phyloP scores from a whole-genome alignment of 495 filamentous ascomycete species.

The Antarctomyces pellizariae region DNA sequence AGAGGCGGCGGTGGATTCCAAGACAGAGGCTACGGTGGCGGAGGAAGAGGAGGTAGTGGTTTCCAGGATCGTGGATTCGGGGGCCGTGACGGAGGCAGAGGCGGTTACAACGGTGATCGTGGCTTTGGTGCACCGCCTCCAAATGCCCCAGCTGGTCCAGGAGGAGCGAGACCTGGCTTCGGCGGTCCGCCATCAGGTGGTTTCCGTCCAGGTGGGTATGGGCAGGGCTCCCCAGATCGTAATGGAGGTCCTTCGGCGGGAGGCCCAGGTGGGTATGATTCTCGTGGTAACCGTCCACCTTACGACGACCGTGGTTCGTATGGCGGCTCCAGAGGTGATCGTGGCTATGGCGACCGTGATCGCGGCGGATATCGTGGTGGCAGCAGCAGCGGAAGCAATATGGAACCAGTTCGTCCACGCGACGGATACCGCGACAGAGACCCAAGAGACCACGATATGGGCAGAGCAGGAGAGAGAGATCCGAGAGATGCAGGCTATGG shows the following conservation, averaged over 20 bases:
- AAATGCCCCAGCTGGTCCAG: conserved; percentile 62
- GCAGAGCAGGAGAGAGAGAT: conserved; percentile 21
- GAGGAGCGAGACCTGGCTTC: conserved; percentile 26
- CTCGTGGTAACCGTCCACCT: conserved; percentile 32
- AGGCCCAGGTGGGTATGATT: conserved; percentile 33
- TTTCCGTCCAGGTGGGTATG: conserved; percentile 9
- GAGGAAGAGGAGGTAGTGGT: conserved; percentile 26
- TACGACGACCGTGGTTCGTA: conserved; percentile 29
- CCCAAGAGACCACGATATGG: conserved; percentile 16
- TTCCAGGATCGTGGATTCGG: conserved; percentile 37
- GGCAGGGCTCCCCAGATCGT: conserved; percentile 16
- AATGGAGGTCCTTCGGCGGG: conserved; percentile 14
- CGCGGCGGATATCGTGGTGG: conserved; percentile 29
- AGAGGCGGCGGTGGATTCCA: conserved; percentile 24
- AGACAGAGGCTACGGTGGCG: conserved; percentile 22
- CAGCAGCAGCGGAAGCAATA: conserved; percentile 38
- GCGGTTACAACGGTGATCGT: conserved; percentile 22
- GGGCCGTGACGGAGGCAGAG: conserved; percentile 9
- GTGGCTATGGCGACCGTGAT: conserved; percentile 32
- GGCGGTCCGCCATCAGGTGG: conserved; percentile 28
- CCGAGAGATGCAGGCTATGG: conserved; percentile 27
- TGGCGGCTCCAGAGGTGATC: conserved; percentile 31
- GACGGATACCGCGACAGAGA: conserved; percentile 23
- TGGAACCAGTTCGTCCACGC: conserved; percentile 39
- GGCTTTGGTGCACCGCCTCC: conserved; percentile 32